Percentiles rank a stretch among this genome's conserved stretches.
These are phyloP conservation scores for Cryptosporidium sp. DNA, from an alignment of 169 alveolate genomes.

Conservation along the genomic window DNA sequence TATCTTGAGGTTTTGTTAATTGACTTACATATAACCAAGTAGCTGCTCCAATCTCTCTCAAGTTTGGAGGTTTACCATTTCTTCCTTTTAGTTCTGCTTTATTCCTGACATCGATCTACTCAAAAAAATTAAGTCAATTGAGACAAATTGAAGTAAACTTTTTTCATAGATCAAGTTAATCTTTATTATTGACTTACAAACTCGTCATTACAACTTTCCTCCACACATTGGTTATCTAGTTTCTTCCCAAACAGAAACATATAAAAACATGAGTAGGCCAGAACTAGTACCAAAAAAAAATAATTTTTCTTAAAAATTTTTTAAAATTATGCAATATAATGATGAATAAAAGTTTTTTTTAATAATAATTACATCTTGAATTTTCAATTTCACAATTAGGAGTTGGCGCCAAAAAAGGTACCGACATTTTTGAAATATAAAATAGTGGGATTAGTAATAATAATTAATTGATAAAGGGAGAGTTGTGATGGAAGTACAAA, in stretches of 20 bases:
- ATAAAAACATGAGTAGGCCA: neutral
- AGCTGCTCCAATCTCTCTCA: conserved; percentile 63
- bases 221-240: conserved; percentile 51
- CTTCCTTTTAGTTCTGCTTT: neutral
- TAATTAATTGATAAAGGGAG: neutral
- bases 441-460: neutral
- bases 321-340: neutral
- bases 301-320: neutral
- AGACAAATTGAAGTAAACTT: neutral
- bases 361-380: neutral
- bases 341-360: neutral
- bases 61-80: conserved; percentile 45
- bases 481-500: neutral
- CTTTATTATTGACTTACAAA: conserved; percentile 11
- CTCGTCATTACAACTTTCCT: conserved; percentile 63
- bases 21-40: conserved; percentile 69
- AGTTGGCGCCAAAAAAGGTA: conserved; percentile 10
- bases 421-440: neutral
- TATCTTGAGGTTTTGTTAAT: neutral
- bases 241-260: conserved; percentile 50
- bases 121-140: neutral
- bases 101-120: neutral
- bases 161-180: neutral
- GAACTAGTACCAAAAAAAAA: too few species aligned
- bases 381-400: neutral